phyloP scores from a whole-genome alignment of 2,329 filamentous ascomycete genomes.

The Alternaria infectoria region DNA sequence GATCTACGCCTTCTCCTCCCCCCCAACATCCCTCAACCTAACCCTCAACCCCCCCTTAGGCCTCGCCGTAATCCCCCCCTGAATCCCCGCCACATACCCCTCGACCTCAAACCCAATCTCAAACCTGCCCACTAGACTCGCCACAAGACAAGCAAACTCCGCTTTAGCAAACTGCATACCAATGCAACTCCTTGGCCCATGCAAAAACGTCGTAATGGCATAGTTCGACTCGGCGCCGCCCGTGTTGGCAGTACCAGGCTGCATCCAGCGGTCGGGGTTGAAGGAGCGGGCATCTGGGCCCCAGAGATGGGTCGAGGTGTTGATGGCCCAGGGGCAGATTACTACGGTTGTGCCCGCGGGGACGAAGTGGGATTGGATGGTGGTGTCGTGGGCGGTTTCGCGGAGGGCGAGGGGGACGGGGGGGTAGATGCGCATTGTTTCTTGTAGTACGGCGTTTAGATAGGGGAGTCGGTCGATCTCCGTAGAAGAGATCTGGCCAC shows the following conservation, averaged over 20 bases:
- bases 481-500: slow-evolving; percentile 55
- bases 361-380: slow-evolving; percentile 68
- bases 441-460: slow-evolving; percentile 75
- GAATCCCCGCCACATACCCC: slow-evolving; percentile 65
- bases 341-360: slow-evolving; percentile 74
- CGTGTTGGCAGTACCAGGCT: slow-evolving; percentile 58
- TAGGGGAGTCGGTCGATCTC: slow-evolving; percentile 79
- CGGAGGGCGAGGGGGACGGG: slow-evolving; percentile 76
- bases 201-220: slow-evolving; percentile 80
- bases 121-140: slow-evolving; percentile 77
- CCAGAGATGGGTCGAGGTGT: slow-evolving; percentile 74
- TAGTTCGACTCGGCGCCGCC: slow-evolving; percentile 80
- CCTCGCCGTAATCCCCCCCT: slow-evolving; percentile 72
- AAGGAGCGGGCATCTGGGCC: slow-evolving; percentile 76
- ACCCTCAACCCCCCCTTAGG: slow-evolving; percentile 76
- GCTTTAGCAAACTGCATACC: slow-evolving; percentile 79
- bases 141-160: slow-evolving; percentile 85
- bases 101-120: slow-evolving; percentile 70
- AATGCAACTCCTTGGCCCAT: slow-evolving; percentile 86
- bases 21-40: slow-evolving; percentile 58
- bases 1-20: background rate
- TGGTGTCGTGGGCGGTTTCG: slow-evolving; percentile 67
- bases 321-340: slow-evolving; percentile 70
- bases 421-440: slow-evolving; percentile 74
- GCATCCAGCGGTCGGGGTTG: slow-evolving; percentile 69